Conservation (phyloP, 148 eudicot genomes). For the Talinum fruticosum region DNA sequence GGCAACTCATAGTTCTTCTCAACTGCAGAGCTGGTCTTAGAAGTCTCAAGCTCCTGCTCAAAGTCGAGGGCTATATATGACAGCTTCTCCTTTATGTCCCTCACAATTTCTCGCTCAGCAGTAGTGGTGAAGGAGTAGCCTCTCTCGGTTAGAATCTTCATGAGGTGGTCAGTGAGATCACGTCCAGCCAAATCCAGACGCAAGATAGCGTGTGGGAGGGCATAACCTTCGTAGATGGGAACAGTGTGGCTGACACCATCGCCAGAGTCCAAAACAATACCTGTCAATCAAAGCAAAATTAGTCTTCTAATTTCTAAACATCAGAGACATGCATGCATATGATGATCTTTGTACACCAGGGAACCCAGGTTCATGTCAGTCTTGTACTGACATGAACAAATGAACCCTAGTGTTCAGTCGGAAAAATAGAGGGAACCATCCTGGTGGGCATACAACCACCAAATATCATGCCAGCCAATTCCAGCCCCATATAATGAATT, state of each 20-base stretch:
- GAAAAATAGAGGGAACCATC: no score
- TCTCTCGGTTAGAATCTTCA: conserved; percentile 26
- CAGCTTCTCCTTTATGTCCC: conserved; percentile 8
- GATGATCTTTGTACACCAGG: no score
- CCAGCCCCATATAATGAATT: no score
- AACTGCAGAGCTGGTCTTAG: conserved; percentile 7
- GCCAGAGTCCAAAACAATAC: conserved; percentile 36
- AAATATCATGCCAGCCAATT: no score
- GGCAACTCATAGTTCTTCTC: conserved; percentile 12
- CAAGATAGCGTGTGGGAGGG: conserved; percentile 31
- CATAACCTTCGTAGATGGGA: conserved; percentile 6
- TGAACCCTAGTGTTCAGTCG: no score
- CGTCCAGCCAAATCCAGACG: conserved; percentile 30
- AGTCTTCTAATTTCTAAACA: neutral
- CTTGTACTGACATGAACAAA: no score
- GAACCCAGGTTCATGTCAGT: no score
- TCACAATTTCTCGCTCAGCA: conserved; percentile 9
- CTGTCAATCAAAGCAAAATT: conserved; percentile 17
- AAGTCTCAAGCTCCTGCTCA: conserved; percentile 6
- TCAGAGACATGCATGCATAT: no score
- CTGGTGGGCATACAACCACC: no score
- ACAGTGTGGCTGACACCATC: conserved; percentile 11
- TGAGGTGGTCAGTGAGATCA: conserved; percentile 27
- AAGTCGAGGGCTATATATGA: conserved; percentile 6
- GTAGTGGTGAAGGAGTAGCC: conserved; percentile 27